These are phyloP conservation scores for Collybia mongolica DNA, from an alignment of 768 basidiomycete genomes.

Conservation along the genomic window DNA sequence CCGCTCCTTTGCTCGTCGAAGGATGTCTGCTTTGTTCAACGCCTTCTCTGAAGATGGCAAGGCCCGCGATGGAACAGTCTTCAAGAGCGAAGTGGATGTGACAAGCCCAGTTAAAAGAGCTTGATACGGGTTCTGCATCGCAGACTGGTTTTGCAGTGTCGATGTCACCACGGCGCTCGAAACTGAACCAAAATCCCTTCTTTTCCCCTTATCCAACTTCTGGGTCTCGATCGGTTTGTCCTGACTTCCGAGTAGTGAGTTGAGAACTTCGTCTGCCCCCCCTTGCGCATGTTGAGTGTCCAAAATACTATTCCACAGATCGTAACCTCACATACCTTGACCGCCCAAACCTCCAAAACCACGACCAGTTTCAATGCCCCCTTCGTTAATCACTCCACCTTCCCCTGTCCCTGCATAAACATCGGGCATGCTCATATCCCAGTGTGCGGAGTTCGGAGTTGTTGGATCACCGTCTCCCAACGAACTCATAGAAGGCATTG, in stretches of 20 bases:
- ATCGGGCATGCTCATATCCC: slow-evolving; percentile 33
- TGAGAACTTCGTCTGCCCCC: slow-evolving; percentile 10
- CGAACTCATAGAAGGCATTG: slow-evolving; percentile 29
- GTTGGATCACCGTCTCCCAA: slow-evolving; percentile 29
- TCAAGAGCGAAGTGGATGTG: neutral
- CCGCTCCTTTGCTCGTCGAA: slow-evolving; percentile 54
- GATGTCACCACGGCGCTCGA: neutral
- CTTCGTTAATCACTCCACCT: slow-evolving; percentile 5
- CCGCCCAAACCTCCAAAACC: slow-evolving; percentile 7
- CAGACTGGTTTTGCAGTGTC: neutral
- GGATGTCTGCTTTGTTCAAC: slow-evolving; percentile 39
- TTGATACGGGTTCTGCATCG: neutral
- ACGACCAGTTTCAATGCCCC: slow-evolving; percentile 10
- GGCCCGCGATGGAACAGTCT: neutral
- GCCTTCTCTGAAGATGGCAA: neutral
- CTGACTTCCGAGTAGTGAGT: neutral
- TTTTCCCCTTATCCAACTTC: slow-evolving; percentile 23
- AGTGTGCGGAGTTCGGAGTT: slow-evolving; percentile 35
- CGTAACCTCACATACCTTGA: slow-evolving; percentile 26
- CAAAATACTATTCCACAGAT: slow-evolving; percentile 10
- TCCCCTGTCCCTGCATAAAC: slow-evolving; percentile 17
- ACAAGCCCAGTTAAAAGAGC: neutral
- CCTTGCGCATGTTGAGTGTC: slow-evolving; percentile 11
- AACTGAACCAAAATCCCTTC: slow-evolving; percentile 12
- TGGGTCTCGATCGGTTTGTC: neutral